phyloP scores from a whole-genome alignment of 306 rosid genomes.

The Quercus aquifolioides region DNA sequence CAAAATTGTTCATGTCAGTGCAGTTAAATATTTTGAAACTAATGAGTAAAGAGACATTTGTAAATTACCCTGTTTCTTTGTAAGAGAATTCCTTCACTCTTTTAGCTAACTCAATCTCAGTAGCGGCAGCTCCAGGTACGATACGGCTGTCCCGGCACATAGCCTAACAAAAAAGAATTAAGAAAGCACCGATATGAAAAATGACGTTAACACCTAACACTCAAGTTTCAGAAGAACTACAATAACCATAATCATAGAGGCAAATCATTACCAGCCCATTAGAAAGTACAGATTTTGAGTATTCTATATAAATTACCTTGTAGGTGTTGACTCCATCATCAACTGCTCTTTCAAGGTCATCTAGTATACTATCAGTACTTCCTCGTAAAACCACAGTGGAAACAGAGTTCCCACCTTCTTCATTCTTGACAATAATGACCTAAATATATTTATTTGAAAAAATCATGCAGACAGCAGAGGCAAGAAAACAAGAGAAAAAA shows the following conservation, averaged over 20 bases:
- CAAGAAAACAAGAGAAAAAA: background rate
- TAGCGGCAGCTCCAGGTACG: constrained; percentile 93
- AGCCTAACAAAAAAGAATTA: constrained; percentile 49
- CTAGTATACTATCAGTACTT: constrained; percentile 81
- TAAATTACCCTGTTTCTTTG: constrained; percentile 76
- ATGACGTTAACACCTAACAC: background rate
- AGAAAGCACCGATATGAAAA: constrained; percentile 4
- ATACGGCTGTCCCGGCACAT: constrained; percentile 90
- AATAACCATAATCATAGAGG: background rate
- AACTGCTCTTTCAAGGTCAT: constrained; percentile 91
- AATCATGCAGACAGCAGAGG: background rate
- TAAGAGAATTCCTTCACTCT: constrained; percentile 84
- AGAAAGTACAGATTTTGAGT: constrained; percentile 2
- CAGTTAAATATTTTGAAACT: background rate
- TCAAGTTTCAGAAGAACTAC: background rate
- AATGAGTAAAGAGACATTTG: background rate
- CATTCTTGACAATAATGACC: constrained; percentile 73
- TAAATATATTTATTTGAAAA: constrained; percentile 22
- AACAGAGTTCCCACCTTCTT: constrained; percentile 85
- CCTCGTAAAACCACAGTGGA: constrained; percentile 75
- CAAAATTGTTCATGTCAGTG: background rate
- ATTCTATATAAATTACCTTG: constrained; percentile 52
- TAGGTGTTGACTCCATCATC: constrained; percentile 92
- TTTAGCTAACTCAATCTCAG: constrained; percentile 89
- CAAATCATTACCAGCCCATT: background rate